Evolutionary conservation across 257 asterid species (phyloP).

Genomic region (Thymus quinquecostatus): DNA sequence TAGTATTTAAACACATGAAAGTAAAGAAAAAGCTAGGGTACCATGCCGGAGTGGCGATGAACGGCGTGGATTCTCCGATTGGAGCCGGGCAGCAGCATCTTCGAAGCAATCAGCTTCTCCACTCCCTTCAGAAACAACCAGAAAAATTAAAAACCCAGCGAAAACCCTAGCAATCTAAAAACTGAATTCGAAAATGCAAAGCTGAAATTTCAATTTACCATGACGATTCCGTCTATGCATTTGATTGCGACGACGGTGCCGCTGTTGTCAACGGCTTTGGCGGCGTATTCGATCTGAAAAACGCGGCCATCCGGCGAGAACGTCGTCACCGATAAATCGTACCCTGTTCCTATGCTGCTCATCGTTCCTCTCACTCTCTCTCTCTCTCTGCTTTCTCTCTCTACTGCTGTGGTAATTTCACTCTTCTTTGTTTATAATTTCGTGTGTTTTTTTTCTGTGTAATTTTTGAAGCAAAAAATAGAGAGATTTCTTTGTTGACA

Average conservation of each 20-base stretch:
- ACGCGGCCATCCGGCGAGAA: conserved; percentile 93
- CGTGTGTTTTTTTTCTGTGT: neutral
- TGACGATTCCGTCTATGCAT: conserved; percentile 83
- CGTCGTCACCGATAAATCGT: conserved; percentile 85
- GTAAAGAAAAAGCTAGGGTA: conserved; percentile 18
- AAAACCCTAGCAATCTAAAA: conserved; percentile 35
- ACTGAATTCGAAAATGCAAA: neutral
- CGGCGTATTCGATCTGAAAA: conserved; percentile 93
- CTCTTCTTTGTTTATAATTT: neutral
- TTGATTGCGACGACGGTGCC: conserved; percentile 86
- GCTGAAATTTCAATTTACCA: conserved; percentile 43
- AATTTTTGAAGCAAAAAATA: conserved; percentile 1
- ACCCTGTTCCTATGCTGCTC: conserved; percentile 90
- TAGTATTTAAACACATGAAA: neutral
- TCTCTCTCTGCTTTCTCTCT: conserved; percentile 8
- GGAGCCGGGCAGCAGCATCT: conserved; percentile 87
- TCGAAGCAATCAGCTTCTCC: conserved; percentile 85
- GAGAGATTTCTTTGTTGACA: conserved; percentile 52
- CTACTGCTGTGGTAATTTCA: conserved; percentile 1
- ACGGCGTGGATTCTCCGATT: conserved; percentile 84
- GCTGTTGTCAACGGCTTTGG: conserved; percentile 86
- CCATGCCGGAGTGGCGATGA: conserved; percentile 87
- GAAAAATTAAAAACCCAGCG: conserved; percentile 20
- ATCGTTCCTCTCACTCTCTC: conserved; percentile 34
- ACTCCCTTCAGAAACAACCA: conserved; percentile 55